Evolutionary conservation across 1,284 basidiomycete species (phyloP).

Genomic region (Microbotryum scabiosae): DNA sequence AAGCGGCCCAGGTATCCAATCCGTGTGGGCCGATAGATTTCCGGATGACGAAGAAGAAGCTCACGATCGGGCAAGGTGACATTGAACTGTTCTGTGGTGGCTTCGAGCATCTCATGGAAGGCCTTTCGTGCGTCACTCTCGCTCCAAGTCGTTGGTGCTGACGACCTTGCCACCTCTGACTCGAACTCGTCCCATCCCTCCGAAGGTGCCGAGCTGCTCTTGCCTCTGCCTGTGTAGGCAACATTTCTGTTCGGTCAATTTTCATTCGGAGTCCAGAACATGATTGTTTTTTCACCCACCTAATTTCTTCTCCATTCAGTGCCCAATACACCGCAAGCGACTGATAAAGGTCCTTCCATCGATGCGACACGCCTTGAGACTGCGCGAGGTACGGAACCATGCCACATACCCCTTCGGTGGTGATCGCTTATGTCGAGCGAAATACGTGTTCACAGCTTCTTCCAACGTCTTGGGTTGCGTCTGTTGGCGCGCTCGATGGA

Average conservation of each 20-base stretch:
- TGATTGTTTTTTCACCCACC: not conserved
- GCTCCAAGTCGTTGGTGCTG: not conserved
- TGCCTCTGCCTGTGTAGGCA: not conserved
- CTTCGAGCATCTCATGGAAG: conserved; percentile 5
- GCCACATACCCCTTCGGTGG: conserved; percentile 17
- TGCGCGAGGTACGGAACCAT: conserved; percentile 8
- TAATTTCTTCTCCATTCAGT: conserved; percentile 5
- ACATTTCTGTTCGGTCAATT: too few species aligned
- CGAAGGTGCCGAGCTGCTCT: not conserved
- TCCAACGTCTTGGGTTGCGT: conserved; percentile 6
- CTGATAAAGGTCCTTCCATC: conserved; percentile 12
- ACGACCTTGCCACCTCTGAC: conserved; percentile 3
- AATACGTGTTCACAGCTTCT: conserved; percentile 1
- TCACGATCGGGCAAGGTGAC: conserved; percentile 13
- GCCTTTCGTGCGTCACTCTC: not conserved
- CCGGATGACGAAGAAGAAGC: not conserved
- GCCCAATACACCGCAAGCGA: conserved; percentile 12
- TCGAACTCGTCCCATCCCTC: conserved; percentile 2
- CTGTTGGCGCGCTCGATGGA: not conserved
- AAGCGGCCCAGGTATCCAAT: not conserved
- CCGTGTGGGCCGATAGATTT: not conserved
- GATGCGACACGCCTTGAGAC: not conserved
- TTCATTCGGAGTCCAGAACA: too few species aligned
- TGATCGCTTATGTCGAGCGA: not conserved
- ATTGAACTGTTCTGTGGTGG: not conserved